phyloP scores from a whole-genome alignment of 139 green algal species.

The Ostreobium quekettii region DNA sequence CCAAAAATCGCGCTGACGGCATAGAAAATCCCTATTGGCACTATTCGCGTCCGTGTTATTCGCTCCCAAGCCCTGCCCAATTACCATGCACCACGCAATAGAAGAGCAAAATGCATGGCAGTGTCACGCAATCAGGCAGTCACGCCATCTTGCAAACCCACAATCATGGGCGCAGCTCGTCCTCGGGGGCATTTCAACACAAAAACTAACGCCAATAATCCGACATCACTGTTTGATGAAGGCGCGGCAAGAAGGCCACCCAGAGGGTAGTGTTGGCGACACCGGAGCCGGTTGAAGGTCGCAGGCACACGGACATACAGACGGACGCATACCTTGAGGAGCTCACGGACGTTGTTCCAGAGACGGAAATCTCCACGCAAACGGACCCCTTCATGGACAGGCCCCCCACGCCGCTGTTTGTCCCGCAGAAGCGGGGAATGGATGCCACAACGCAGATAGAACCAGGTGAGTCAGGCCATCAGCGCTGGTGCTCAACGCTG shows the following conservation, averaged over 20 bases:
- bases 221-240: slow-evolving; percentile 16
- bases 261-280: slow-evolving; percentile 33
- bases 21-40: too few relatives aligned
- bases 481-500: too few relatives aligned
- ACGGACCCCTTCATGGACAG: slow-evolving; percentile 76
- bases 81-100: neutral
- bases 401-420: slow-evolving; percentile 67
- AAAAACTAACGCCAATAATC: slow-evolving; percentile 9
- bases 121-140: neutral
- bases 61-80: too few relatives aligned
- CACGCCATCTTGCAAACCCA: neutral
- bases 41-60: too few relatives aligned
- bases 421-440: slow-evolving; percentile 66
- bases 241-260: slow-evolving; percentile 29
- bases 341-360: slow-evolving; percentile 64
- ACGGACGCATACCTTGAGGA: slow-evolving; percentile 79
- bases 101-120: neutral
- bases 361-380: slow-evolving; percentile 63
- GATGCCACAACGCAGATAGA: slow-evolving; percentile 73
- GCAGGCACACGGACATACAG: slow-evolving; percentile 72
- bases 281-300: slow-evolving; percentile 64
- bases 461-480: slow-evolving; percentile 48
- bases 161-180: neutral
- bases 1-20: too few relatives aligned
- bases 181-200: neutral